phyloP scores from a whole-genome alignment of 768 basidiomycete species.

The Leccinum uliginosum region DNA sequence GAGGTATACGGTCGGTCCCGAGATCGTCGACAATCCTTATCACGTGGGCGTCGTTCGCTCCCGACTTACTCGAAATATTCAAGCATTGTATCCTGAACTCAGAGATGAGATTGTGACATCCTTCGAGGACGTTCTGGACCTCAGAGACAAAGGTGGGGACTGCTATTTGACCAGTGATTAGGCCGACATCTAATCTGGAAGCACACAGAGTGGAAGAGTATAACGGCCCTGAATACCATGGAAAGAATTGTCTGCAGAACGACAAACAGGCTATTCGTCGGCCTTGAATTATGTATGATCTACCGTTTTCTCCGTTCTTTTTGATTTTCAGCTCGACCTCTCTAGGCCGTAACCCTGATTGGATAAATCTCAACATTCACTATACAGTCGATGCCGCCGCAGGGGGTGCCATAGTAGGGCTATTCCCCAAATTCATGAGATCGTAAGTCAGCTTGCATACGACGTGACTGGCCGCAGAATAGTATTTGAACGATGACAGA shows the following conservation, averaged over 20 bases:
- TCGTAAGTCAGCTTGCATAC: not conserved
- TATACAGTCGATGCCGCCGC: constrained; percentile 28
- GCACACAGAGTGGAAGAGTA: not conserved
- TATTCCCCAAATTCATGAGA: constrained; percentile 23
- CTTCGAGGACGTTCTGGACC: constrained; percentile 35
- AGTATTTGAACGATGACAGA: not conserved
- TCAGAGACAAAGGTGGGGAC: constrained; percentile 10
- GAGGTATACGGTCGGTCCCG: constrained; percentile 35
- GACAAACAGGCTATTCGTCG: not conserved
- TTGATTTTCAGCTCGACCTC: not conserved
- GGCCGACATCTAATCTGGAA: not conserved
- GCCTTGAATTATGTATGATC: constrained; percentile 35
- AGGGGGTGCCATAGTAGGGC: not conserved
- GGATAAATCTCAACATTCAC: constrained; percentile 23
- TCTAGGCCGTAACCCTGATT: not conserved
- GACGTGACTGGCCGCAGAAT: not conserved
- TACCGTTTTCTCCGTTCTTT: not conserved
- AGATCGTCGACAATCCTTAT: constrained; percentile 24
- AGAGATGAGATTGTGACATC: constrained; percentile 41
- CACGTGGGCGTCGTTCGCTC: constrained; percentile 27
- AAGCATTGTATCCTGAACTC: constrained; percentile 35
- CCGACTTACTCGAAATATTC: constrained; percentile 37
- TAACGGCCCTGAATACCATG: not conserved
- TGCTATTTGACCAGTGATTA: not conserved
- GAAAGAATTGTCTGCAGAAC: not conserved